Conservation (phyloP, 2,329 filamentous ascomycete species). For the Thermothelomyces thermophilus region DNA sequence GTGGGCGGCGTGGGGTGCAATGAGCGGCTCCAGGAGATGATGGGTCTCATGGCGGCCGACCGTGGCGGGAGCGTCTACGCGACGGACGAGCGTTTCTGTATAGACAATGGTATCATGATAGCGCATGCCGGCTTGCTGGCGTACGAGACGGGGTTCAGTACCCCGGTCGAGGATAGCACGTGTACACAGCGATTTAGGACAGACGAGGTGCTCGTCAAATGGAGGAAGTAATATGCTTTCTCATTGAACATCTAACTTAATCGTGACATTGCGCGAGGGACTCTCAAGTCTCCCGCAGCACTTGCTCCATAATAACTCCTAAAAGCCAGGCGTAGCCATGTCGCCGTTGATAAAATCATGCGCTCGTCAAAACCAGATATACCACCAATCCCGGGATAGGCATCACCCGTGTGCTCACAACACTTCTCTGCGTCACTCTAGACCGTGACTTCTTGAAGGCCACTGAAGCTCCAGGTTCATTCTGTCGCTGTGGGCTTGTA, state of each 20-base stretch:
- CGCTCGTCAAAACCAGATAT: not conserved
- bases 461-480: conserved; percentile 30
- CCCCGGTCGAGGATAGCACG: conserved; percentile 70
- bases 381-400: not conserved
- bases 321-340: not conserved
- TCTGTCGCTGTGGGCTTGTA: conserved; percentile 79
- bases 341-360: not conserved
- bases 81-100: conserved; percentile 95
- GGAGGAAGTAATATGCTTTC: conserved; percentile 50
- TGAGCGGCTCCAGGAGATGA: conserved; percentile 93
- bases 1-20: conserved; percentile 96
- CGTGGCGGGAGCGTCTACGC: conserved; percentile 86
- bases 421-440: not conserved
- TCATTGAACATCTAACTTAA: conserved; percentile 4
- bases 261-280: not conserved
- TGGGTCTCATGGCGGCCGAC: conserved; percentile 89
- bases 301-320: not conserved
- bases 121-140: conserved; percentile 89
- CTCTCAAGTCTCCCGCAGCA: not conserved
- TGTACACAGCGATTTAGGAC: conserved; percentile 81
- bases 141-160: conserved; percentile 72
- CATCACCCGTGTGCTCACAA: not conserved
- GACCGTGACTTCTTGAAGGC: not conserved
- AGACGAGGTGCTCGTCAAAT: conserved; percentile 73
- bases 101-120: conserved; percentile 99